Evolutionary conservation across 768 basidiomycete species (phyloP), one percentile per base, ranked within the genome.

Genomic region (Tremella mesenterica): DNA sequence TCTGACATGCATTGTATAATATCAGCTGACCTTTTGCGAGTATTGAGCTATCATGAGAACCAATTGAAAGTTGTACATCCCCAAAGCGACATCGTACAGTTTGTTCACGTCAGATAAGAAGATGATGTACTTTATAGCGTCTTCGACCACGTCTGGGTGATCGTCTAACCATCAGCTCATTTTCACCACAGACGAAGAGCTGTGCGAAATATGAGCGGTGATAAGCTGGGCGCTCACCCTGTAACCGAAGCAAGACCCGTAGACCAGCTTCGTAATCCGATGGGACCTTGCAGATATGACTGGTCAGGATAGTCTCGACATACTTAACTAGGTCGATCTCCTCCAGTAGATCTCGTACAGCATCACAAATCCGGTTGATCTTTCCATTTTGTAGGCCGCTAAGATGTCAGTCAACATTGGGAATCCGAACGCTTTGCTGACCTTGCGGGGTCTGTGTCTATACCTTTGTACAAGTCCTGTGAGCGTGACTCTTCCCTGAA

Each of bases 11-110:
- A 20, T 10, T n/a, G 13, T 4, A 31, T 18, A 1, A 25, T 7
- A 48, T 49, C 14, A 1, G 60, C 70, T 20, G 30, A 90, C 92
- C 81, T 93, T 95, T 71, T 97, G 92, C 44, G 93, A 86, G 65
- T 95, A 85, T 69, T 97, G 95, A 0, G 95, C 92, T 36, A 99
- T 81, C 84, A 97, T 85, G 21, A 97, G 77, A 6, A 96, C 93
- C 16, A 99, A 77, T 26, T 87, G 84, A 76, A 97, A 97, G 73
- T 99, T 91, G 67, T 99, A 99, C 91, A 97, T 97, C 18, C 95
- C 95, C 28, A 99, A 79, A 1, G 95, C 95, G 10, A 87, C 86
- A 70, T 97, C 84, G 75, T 93, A 97, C 3, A 99, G 79, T 41
- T 79, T 78, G 63, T 97, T 83, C 0, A 90, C 90, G 61, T 97